phyloP scores from a whole-genome alignment of 768 basidiomycete species.

The Amanita subjunquillea region DNA sequence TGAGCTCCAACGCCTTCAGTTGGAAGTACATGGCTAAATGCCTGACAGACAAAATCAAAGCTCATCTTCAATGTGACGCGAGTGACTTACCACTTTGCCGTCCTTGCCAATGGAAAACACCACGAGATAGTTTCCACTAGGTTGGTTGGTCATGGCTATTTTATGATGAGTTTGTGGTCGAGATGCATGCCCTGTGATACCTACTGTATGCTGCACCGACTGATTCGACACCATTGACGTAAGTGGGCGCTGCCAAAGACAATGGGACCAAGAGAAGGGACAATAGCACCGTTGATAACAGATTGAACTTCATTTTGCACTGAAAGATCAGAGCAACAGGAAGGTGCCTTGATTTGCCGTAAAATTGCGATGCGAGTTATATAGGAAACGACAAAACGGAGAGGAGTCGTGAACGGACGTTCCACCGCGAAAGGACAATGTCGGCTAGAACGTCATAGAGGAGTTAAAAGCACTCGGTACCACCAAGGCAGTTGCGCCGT shows the following conservation, averaged over 20 bases:
- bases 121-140: constrained; percentile 22
- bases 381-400: too few species aligned
- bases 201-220: constrained; percentile 22
- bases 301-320: not conserved
- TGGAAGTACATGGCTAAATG: constrained; percentile 18
- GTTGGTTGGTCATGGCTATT: constrained; percentile 42
- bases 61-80: not conserved
- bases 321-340: too few species aligned
- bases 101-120: not conserved
- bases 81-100: constrained; percentile 3
- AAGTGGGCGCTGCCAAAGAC: not conserved
- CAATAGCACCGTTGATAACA: not conserved
- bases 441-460: too few species aligned
- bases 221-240: not conserved
- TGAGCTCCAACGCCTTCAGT: constrained; percentile 26
- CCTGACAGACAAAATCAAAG: not conserved
- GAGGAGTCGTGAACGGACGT: too few species aligned
- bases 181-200: not conserved
- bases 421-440: too few species aligned
- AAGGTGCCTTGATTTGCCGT: too few species aligned
- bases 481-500: too few species aligned
- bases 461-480: too few species aligned
- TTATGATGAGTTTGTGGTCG: not conserved
- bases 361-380: too few species aligned
- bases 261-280: not conserved